Percentiles rank a stretch among this genome's conserved stretches.
Conservation (phyloP, 1,139 yeast species). For the Debaryomyces coudertii region DNA sequence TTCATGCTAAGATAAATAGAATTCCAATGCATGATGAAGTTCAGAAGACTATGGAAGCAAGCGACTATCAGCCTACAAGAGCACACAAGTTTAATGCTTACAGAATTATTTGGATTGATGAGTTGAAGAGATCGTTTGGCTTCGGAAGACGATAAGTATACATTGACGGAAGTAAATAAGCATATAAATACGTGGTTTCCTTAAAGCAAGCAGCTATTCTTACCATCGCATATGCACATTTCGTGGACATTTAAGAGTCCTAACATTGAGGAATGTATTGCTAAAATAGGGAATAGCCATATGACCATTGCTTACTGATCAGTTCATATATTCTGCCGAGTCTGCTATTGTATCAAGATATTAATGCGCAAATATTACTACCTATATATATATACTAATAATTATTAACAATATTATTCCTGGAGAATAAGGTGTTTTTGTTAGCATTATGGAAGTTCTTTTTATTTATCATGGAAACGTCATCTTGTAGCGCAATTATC, state of each 20-base stretch:
- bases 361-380: neutral
- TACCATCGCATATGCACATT: neutral
- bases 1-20: constrained; percentile 70
- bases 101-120: constrained; percentile 63
- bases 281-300: too few relatives aligned
- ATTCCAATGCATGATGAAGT: constrained; percentile 37
- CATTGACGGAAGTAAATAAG: too few relatives aligned
- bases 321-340: too few relatives aligned
- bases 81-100: constrained; percentile 65
- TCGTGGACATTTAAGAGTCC: neutral
- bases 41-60: constrained; percentile 22
- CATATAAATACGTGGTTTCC: neutral
- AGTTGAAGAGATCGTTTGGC: constrained; percentile 58
- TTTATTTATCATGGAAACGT: constrained; percentile 67
- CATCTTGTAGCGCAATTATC: constrained; percentile 69
- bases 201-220: neutral
- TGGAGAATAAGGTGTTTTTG: constrained; percentile 15
- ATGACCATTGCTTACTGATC: too few relatives aligned
- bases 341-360: neutral
- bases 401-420: constrained; percentile 30
- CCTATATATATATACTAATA: constrained; percentile 18
- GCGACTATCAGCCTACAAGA: constrained; percentile 50
- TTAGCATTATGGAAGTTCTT: constrained; percentile 59
- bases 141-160: constrained; percentile 29
- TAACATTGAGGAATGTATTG: neutral